Evolutionary conservation across 2,329 filamentous ascomycete species (phyloP), one percentile per base, ranked within the genome.

Genomic region (Verticillium nubilum): DNA sequence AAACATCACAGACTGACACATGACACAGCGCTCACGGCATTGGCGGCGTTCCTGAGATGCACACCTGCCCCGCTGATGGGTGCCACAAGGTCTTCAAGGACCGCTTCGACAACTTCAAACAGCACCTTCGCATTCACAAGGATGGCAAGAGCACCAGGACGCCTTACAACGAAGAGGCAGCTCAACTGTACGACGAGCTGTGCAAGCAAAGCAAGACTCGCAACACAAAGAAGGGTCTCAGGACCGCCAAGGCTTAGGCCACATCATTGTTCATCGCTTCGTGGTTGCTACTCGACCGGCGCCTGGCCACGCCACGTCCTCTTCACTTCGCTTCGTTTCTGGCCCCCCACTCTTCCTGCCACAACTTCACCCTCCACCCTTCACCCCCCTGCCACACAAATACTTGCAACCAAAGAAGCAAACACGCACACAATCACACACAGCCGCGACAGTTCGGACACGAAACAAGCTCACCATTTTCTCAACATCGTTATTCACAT

Each of bases 1-100:
- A 26, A 23, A 33, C 72, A 74, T 58, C 76, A 75, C 64, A 72
- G 65, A 7, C 17, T 19, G 23, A 56, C 28, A 23, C 10, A 58
- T 57, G n/a, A n/a, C 52, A 58, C 26, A 26, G 7, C 1, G 17
- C 50, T n/a, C 15, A 23, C 52, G 60, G 61, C 5, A 63, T 59
- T n/a, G 60, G 62, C n/a, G 62, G 61, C 54, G 62, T 57, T 35
- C 61, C 59, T 58, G 62, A 63, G 57, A 28, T 62, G 26, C 62
- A 63, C 59, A 59, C 58, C 19, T 63, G 62, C 55, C 62, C 62
- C 3, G 62, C 62, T 15, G 62, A 61, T 33, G 62, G 62, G 26
- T 58, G 57, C 57, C 47, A 52, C 50, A 61, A 64, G 47, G 61
- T 61, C 2, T 64, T 64, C 56, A 64, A 63, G 61, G 62, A 65